Percentiles rank a stretch among this genome's conserved stretches.
These are phyloP conservation scores for Penicillium vulpinum DNA, from an alignment of 2,329 filamentous ascomycete species.

Conservation along the genomic window DNA sequence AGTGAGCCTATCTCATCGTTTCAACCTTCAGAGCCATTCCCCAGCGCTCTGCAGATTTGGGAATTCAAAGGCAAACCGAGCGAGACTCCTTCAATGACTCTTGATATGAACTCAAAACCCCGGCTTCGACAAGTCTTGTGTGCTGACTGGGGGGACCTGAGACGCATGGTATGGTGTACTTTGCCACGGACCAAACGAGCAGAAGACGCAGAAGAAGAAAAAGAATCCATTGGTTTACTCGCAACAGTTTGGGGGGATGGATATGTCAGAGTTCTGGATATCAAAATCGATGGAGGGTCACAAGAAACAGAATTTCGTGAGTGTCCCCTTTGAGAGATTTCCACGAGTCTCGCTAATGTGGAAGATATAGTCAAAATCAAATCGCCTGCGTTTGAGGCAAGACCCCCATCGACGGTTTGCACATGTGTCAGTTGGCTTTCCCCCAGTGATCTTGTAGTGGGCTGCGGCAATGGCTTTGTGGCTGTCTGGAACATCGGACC, in stretches of 20 bases:
- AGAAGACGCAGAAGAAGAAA: conserved; percentile 31
- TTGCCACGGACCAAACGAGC: conserved; percentile 37
- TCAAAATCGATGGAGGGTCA: conserved; percentile 39
- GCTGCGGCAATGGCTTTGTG: conserved; percentile 58
- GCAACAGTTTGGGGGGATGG: conserved; percentile 62
- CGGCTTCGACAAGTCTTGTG: conserved; percentile 54
- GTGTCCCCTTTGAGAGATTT: conserved; percentile 1
- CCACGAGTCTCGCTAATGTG: not conserved
- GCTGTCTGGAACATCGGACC: conserved; percentile 53
- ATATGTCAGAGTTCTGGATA: conserved; percentile 54
- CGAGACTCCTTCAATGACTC: conserved; percentile 32
- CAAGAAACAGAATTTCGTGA: conserved; percentile 36
- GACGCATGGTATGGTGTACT: conserved; percentile 59
- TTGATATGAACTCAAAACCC: conserved; percentile 49
- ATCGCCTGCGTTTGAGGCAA: conserved; percentile 52
- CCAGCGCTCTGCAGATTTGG: conserved; percentile 61
- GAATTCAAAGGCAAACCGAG: conserved; percentile 47
- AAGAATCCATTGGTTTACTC: conserved; percentile 52
- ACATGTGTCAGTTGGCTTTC: conserved; percentile 61
- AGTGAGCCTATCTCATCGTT: conserved; percentile 51
- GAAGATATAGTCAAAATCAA: conserved; percentile 42
- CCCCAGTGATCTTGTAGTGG: conserved; percentile 54
- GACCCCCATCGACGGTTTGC: conserved; percentile 54
- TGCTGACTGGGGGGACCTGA: conserved; percentile 58
- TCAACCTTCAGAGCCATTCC: conserved; percentile 49